A percentile compares a stretch with the other conserved stretches of the same genome.
Conservation (phyloP, 2,329 filamentous ascomycete genomes). For the Hypoxylon sp. region DNA sequence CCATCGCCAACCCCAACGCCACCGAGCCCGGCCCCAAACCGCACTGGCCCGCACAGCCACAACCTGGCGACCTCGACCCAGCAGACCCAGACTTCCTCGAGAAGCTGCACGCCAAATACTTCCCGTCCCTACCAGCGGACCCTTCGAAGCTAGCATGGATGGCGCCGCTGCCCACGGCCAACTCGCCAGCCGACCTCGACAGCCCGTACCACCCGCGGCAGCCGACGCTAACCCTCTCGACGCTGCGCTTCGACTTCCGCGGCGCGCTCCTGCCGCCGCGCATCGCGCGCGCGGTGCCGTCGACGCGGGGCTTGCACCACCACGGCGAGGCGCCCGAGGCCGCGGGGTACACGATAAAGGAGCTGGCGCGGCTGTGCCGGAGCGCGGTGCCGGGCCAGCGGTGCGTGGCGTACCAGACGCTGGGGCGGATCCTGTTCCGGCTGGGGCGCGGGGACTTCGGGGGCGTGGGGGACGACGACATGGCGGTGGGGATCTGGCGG, state of each 20-base stretch:
- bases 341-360: slow-evolving; percentile 91
- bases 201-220: slow-evolving; percentile 87
- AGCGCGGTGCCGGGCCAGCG: slow-evolving; percentile 87
- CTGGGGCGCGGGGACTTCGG: slow-evolving; percentile 80
- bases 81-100: slow-evolving; percentile 84
- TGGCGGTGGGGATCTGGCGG: slow-evolving; percentile 85
- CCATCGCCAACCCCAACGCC: slow-evolving; percentile 46
- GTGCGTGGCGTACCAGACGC: slow-evolving; percentile 90
- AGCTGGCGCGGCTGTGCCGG: slow-evolving; percentile 83
- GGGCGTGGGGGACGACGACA: slow-evolving; percentile 68
- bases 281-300: slow-evolving; percentile 78
- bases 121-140: slow-evolving; percentile 86
- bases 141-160: slow-evolving; percentile 92
- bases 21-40: slow-evolving; percentile 53
- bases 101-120: slow-evolving; percentile 92
- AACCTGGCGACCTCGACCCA: slow-evolving; percentile 81
- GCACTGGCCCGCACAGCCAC: slow-evolving; percentile 71
- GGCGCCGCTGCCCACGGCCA: slow-evolving; percentile 74
- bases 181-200: slow-evolving; percentile 73
- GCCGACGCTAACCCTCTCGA: slow-evolving; percentile 75
- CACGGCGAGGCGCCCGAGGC: slow-evolving; percentile 93
- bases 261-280: slow-evolving; percentile 84
- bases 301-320: slow-evolving; percentile 86
- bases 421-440: slow-evolving; percentile 86
- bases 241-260: slow-evolving; percentile 89